Evolutionary conservation across 495 filamentous ascomycete genomes (phyloP).

Genomic region (Hypomontagnella monticulosa): DNA sequence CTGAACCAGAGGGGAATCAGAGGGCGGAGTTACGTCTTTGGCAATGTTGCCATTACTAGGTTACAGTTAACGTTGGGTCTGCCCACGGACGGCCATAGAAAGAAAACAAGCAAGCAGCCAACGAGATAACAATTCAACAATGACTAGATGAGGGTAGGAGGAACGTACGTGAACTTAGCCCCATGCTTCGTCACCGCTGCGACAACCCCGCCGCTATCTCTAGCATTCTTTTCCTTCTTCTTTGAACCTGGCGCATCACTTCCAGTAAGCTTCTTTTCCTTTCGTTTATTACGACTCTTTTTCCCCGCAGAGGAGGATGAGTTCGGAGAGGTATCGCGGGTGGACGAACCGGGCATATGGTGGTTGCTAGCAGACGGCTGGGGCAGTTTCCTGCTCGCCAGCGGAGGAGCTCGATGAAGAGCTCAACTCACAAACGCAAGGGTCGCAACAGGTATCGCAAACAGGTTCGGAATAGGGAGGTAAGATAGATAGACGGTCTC

Average conservation of each 20-base stretch:
- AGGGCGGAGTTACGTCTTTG: constrained; percentile 51
- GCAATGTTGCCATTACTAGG: constrained; percentile 37
- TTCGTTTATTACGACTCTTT: constrained; percentile 43
- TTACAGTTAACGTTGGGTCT: constrained; percentile 40
- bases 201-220: constrained; percentile 60
- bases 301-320: constrained; percentile 43
- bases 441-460: constrained; percentile 33
- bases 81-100: constrained; percentile 1
- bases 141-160: neutral
- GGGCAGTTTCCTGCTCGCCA: constrained; percentile 54
- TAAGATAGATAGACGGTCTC: constrained; percentile 7
- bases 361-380: constrained; percentile 41
- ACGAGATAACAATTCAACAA: constrained; percentile 2
- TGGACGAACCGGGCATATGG: constrained; percentile 61
- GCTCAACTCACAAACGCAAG: constrained; percentile 33
- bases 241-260: constrained; percentile 51
- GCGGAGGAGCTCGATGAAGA: constrained; percentile 44
- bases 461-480: constrained; percentile 1
- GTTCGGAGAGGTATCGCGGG: constrained; percentile 45
- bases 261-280: constrained; percentile 45
- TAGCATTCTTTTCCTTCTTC: constrained; percentile 64
- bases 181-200: constrained; percentile 63
- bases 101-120: neutral
- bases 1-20: constrained; percentile 50
- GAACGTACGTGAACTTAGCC: constrained; percentile 60